Evolutionary conservation across 805 yeast genomes (phyloP).

Genomic region (Candida anglica): DNA sequence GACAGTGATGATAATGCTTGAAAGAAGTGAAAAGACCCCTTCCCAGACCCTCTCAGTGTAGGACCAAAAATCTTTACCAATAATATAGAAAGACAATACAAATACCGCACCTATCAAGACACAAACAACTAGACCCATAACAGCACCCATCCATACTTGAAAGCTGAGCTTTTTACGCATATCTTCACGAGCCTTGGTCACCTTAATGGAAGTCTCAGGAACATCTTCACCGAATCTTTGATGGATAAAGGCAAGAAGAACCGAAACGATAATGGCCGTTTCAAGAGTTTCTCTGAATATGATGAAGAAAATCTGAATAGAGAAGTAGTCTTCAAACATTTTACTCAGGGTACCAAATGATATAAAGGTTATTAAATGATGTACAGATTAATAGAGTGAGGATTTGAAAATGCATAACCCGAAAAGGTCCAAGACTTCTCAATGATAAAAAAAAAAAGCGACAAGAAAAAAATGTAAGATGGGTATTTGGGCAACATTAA

Average conservation of each 20-base stretch:
- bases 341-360: too few species aligned
- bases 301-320: slow-evolving; percentile 71
- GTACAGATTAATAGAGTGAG: too few species aligned
- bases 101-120: slow-evolving; percentile 69
- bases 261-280: slow-evolving; percentile 72
- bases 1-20: slow-evolving; percentile 72
- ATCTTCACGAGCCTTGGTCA: background rate
- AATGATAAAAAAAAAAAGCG: too few species aligned
- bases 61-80: slow-evolving; percentile 86
- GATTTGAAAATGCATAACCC: too few species aligned
- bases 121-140: slow-evolving; percentile 66
- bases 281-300: slow-evolving; percentile 72
- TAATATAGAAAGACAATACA: slow-evolving; percentile 62
- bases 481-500: too few species aligned
- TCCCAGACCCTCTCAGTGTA: slow-evolving; percentile 88
- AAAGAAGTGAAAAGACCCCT: slow-evolving; percentile 73
- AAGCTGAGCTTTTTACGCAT: slow-evolving; percentile 34
- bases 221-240: slow-evolving; percentile 38
- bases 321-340: slow-evolving; percentile 43
- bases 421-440: too few species aligned
- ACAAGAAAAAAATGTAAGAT: too few species aligned
- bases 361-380: too few species aligned
- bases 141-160: slow-evolving; percentile 84
- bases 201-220: background rate
- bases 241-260: slow-evolving; percentile 63